Base-by-base conservation (phyloP, 2,329 filamentous ascomycete genomes). In the Pseudogymnoascus sp. region DNA sequence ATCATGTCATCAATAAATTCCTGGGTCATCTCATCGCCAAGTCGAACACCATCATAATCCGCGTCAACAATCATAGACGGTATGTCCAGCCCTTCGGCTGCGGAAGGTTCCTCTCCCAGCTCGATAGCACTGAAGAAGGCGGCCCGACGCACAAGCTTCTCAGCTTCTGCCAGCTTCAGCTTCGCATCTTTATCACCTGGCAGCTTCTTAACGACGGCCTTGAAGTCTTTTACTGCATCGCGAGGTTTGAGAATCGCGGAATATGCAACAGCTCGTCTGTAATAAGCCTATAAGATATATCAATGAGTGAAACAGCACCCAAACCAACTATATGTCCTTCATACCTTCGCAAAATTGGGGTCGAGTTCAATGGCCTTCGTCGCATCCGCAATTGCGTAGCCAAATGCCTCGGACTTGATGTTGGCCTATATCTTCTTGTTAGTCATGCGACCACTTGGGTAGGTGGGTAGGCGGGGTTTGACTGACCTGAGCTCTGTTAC, bases 1-100 rank as follows among this genome's bases (percentile, higher is more conserved):
- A 92, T 93, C 93, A 98, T 97, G 79, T 99, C 93, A 71, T 96
- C 90, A 71, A 99, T 90, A 73, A 99, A 99, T 72, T 97, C 93
- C 70, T 93, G 85, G 1, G 93, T 97, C 92, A 99, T 99, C 75
- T 90, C 83, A 62, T 88, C 83, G 41, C 84, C 88, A 62, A 99
- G 79, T 64, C 82, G 83, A 21, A 87, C 88, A 66, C 95, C 95
- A 73, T 99, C 95, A 73, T 99, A 99, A 63, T 83, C 83, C 21
- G 87, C 79, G 67, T 97, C 93, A 16, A 99, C 86, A 10, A 80
- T 80, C 77, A 99, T 97, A 63, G 88, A 84, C 66, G 95, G 92
- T 65, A 99, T 77, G 73, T 98, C 92, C 67, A 99, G 82, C 1
- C 90, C 93, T 75, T 95, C 93, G 36, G 93, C 90, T 0, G 93